Percentiles rank a stretch among this genome's conserved stretches.
phyloP scores from a whole-genome alignment of 2,329 filamentous ascomycete species.

The Penicillium brevicompactum region DNA sequence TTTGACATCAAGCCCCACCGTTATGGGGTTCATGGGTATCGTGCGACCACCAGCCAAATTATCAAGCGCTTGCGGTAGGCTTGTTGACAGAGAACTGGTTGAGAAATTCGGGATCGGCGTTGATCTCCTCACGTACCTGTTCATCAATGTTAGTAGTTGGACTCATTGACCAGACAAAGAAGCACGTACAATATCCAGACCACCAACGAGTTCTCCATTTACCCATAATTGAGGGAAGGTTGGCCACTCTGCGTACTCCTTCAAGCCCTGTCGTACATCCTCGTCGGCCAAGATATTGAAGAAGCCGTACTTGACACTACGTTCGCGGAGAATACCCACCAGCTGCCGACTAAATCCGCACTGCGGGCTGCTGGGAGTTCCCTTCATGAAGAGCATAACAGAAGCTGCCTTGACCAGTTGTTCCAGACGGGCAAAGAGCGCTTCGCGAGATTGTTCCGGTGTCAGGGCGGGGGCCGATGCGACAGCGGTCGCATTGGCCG shows the following conservation, averaged over 20 bases:
- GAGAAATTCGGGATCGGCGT: slow-evolving; percentile 80
- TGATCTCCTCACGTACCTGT: slow-evolving; percentile 91
- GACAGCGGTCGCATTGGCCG: slow-evolving; percentile 26
- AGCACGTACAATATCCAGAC: slow-evolving; percentile 85
- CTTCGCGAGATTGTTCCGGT: slow-evolving; percentile 71
- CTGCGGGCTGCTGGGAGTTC: slow-evolving; percentile 82
- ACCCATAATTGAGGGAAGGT: slow-evolving; percentile 96
- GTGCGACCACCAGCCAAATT: slow-evolving; percentile 10
- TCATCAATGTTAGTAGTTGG: slow-evolving; percentile 12
- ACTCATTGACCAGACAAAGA: neutral
- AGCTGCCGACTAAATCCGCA: slow-evolving; percentile 93
- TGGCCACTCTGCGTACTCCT: slow-evolving; percentile 98
- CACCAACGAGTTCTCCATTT: slow-evolving; percentile 85
- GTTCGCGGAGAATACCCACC: slow-evolving; percentile 82
- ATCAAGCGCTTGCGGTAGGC: slow-evolving; percentile 24
- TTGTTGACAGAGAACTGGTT: slow-evolving; percentile 64
- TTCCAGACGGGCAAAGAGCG: slow-evolving; percentile 75
- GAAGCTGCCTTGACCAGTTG: slow-evolving; percentile 93
- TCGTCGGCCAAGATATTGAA: slow-evolving; percentile 99
- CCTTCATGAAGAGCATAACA: slow-evolving; percentile 99
- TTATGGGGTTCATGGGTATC: slow-evolving; percentile 21
- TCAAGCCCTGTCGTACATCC: slow-evolving; percentile 92
- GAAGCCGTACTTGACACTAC: slow-evolving; percentile 93
- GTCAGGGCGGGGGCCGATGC: slow-evolving; percentile 27
- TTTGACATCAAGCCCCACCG: slow-evolving; percentile 16